These are phyloP conservation scores for Detonula confervacea DNA, from an alignment of 352 stramenopile species.

Conservation along the genomic window DNA sequence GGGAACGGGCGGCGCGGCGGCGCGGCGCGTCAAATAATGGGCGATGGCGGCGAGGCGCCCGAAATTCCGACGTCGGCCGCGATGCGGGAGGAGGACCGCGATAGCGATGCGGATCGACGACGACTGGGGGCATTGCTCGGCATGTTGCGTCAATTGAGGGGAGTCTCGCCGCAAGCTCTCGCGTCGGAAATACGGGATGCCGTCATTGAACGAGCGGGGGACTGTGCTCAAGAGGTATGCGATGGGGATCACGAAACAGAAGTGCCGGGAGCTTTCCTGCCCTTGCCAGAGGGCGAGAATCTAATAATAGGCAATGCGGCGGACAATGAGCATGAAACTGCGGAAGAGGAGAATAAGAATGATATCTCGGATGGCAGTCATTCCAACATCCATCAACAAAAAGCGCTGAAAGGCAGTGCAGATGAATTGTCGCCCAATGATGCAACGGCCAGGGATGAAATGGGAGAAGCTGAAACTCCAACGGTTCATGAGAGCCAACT, in stretches of 20 bases:
- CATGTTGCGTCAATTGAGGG: slow-evolving; percentile 22
- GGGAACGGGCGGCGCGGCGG: too few species aligned
- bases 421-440: background rate
- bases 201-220: too few species aligned
- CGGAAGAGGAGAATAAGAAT: background rate
- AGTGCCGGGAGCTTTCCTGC: background rate
- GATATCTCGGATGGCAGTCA: background rate
- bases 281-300: background rate
- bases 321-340: too few species aligned
- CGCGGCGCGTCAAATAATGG: too few species aligned
- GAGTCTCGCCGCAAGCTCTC: background rate
- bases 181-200: background rate
- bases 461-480: slow-evolving; percentile 3
- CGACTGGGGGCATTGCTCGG: slow-evolving; percentile 6
- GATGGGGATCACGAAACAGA: background rate
- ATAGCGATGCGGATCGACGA: too few species aligned
- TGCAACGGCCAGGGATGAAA: background rate
- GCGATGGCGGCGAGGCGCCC: background rate
- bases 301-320: too few species aligned
- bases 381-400: background rate
- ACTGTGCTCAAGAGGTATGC: too few species aligned
- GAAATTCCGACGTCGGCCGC: background rate
- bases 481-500: slow-evolving; percentile 4
- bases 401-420: background rate
- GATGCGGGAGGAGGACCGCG: too few species aligned